Conservation (phyloP, 169 alveolate species). For the Haemoproteus tartakovskyi region DNA sequence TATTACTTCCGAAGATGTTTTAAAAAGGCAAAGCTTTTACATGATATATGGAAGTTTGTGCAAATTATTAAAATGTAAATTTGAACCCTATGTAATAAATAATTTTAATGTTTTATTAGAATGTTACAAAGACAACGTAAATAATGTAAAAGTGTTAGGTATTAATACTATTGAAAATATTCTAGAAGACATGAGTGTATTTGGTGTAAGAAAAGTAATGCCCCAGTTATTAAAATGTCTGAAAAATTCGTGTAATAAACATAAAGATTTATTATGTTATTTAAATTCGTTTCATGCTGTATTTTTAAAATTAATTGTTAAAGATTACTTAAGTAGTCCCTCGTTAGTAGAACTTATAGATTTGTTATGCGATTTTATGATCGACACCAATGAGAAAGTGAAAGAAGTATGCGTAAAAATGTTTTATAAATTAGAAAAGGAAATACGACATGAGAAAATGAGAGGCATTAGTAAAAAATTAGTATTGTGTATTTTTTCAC, state of each 20-base stretch:
- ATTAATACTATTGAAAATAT: constrained; percentile 53
- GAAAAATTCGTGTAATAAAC: constrained; percentile 19
- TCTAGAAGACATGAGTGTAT: constrained; percentile 28
- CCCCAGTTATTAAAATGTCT: constrained; percentile 16
- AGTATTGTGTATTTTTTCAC: constrained; percentile 48
- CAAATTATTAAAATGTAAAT: constrained; percentile 44
- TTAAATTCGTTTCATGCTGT: constrained; percentile 39
- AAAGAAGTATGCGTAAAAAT: constrained; percentile 62
- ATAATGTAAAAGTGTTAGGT: constrained; percentile 53
- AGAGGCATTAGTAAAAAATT: constrained; percentile 55
- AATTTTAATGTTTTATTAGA: constrained; percentile 52
- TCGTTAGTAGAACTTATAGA: constrained; percentile 19
- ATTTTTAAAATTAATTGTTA: constrained; percentile 10
- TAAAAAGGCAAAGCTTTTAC: constrained; percentile 64
- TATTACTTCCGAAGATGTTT: constrained; percentile 41
- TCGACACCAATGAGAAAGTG: constrained; percentile 52
- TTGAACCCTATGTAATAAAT: constrained; percentile 50
- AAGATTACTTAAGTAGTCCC: constrained; percentile 5
- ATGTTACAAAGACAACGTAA: constrained; percentile 62
- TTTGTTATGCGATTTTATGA: constrained; percentile 39
- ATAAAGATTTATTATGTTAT: constrained; percentile 36
- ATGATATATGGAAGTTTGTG: constrained; percentile 47
- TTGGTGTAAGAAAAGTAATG: constrained; percentile 38
- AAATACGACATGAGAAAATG: constrained; percentile 19
- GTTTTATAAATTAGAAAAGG: constrained; percentile 54